Evolutionary conservation across 1,284 basidiomycete species (phyloP).

Genomic region (Leccinum variabile): DNA sequence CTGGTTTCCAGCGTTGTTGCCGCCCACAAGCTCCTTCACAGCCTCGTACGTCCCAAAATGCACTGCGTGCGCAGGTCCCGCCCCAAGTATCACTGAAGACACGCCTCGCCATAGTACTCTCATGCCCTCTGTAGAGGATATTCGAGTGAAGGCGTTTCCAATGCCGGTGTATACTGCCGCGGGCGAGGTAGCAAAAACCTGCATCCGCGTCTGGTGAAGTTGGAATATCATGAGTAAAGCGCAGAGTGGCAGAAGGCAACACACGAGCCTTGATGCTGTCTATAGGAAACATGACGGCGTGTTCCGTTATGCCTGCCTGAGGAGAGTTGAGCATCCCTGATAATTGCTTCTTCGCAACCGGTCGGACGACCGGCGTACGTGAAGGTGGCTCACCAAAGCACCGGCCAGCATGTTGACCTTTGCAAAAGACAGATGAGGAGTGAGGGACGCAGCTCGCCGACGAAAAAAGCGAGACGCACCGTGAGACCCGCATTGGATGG

Average conservation of each 20-base stretch:
- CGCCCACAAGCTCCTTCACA: conserved; percentile 91
- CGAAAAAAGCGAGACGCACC: conserved; percentile 41
- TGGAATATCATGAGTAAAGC: conserved; percentile 5
- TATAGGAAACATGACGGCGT: conserved; percentile 98
- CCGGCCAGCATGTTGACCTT: conserved; percentile 98
- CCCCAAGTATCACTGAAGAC: conserved; percentile 94
- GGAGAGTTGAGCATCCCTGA: conserved; percentile 16
- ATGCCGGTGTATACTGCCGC: conserved; percentile 87
- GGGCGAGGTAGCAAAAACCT: conserved; percentile 86
- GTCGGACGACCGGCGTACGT: conserved; percentile 3
- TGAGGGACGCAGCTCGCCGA: conserved; percentile 2
- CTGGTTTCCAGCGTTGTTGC: conserved; percentile 77
- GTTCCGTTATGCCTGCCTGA: conserved; percentile 97
- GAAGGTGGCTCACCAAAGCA: conserved; percentile 69
- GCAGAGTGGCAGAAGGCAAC: background rate
- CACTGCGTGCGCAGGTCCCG: conserved; percentile 97
- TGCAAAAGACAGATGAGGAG: conserved; percentile 3
- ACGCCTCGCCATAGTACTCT: conserved; percentile 95
- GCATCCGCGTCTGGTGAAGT: conserved; percentile 88
- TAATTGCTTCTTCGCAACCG: background rate
- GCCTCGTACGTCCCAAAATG: conserved; percentile 98
- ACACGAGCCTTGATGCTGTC: conserved; percentile 92
- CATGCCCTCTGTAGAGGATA: conserved; percentile 91
- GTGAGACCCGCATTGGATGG: conserved; percentile 74
- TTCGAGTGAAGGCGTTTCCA: conserved; percentile 84